These are phyloP conservation scores for Lepidium africanum DNA, from an alignment of 345 rosid genomes.

Conservation along the genomic window DNA sequence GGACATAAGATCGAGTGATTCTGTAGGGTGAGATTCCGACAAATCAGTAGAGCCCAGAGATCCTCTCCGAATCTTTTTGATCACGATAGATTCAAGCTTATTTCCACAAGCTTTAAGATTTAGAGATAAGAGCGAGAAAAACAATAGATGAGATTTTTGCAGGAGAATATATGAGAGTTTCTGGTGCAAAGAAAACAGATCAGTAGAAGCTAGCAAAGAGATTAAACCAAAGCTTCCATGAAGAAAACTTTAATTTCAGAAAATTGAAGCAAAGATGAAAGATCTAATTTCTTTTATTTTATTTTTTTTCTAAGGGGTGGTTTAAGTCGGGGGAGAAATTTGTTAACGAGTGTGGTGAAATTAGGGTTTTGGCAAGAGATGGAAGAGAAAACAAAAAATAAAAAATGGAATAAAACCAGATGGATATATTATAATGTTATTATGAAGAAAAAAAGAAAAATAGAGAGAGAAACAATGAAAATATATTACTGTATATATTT, in stretches of 20 bases:
- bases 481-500: slow-evolving; percentile 12
- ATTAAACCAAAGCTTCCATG: slow-evolving; percentile 10
- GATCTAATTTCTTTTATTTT: slow-evolving; percentile 12
- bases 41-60: slow-evolving; percentile 22
- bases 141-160: not conserved
- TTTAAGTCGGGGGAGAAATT: slow-evolving; percentile 31
- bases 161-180: not conserved
- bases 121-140: not conserved
- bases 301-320: slow-evolving; percentile 3
- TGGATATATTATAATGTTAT: slow-evolving; percentile 46
- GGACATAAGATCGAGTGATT: slow-evolving; percentile 29
- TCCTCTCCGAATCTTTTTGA: slow-evolving; percentile 25
- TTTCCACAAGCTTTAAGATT: slow-evolving; percentile 7
- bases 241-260: slow-evolving; percentile 1
- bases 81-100: slow-evolving; percentile 15
- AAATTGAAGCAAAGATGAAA: slow-evolving; percentile 20
- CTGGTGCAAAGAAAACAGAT: slow-evolving; percentile 3
- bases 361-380: slow-evolving; percentile 29
- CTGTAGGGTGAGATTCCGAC: slow-evolving; percentile 20
- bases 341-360: slow-evolving; percentile 20
- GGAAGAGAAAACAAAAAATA: not conserved
- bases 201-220: not conserved
- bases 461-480: slow-evolving; percentile 1
- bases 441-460: slow-evolving; percentile 32
- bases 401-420: not conserved